Percentiles rank a stretch among this genome's conserved stretches.
phyloP scores from a whole-genome alignment of 768 basidiomycete species.

The Leccinellum rugosiceps region DNA sequence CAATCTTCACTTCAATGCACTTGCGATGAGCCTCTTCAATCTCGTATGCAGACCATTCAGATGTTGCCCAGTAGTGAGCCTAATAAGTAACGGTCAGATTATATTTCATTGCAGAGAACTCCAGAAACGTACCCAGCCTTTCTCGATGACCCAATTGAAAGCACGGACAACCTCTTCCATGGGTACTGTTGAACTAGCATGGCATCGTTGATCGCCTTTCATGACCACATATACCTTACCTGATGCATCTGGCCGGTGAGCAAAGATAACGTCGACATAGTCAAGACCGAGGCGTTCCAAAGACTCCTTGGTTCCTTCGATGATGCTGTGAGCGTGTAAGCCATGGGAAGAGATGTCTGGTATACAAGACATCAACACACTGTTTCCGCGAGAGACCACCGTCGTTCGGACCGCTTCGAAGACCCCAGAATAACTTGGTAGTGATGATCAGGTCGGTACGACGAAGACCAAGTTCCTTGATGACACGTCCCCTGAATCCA shows the following conservation, averaged over 20 bases:
- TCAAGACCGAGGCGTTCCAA: conserved; percentile 50
- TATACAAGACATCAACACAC: conserved; percentile 10
- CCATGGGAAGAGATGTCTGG: not conserved
- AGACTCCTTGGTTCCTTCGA: conserved; percentile 52
- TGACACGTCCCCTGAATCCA: conserved; percentile 43
- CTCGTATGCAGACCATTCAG: conserved; percentile 54
- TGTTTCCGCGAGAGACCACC: conserved; percentile 21
- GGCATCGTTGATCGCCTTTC: conserved; percentile 1
- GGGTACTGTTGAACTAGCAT: conserved; percentile 7
- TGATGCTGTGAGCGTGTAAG: conserved; percentile 33
- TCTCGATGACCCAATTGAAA: conserved; percentile 36
- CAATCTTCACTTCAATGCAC: not conserved
- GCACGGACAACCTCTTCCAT: conserved; percentile 42
- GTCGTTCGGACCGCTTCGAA: conserved; percentile 42
- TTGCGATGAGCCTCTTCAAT: conserved; percentile 43
- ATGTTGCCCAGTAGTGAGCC: conserved; percentile 48
- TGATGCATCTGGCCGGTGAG: conserved; percentile 46
- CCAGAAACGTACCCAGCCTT: conserved; percentile 38
- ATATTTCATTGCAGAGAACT: not conserved
- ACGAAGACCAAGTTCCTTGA: conserved; percentile 51
- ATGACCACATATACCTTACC: conserved; percentile 16
- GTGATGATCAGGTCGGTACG: conserved; percentile 50
- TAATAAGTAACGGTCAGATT: conserved; percentile 1
- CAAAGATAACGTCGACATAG: conserved; percentile 49
- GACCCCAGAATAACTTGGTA: conserved; percentile 60